Base-by-base conservation (phyloP, 768 basidiomycete genomes). In the Termitomyces eurrhizus region DNA sequence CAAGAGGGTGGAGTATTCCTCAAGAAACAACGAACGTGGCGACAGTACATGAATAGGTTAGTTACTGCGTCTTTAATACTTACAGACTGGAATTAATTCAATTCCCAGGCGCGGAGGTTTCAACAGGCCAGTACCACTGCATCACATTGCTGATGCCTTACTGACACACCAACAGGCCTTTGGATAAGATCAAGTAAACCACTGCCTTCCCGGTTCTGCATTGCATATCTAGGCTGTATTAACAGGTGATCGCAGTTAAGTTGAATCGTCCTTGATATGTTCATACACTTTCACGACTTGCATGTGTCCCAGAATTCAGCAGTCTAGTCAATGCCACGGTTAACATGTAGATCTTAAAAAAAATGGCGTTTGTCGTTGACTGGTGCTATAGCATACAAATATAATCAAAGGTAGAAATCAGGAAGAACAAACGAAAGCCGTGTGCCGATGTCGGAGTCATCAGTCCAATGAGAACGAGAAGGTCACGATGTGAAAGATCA, bases 31-130 rank as follows among this genome's bases (percentile, higher is more conserved):
- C 80, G 93, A 62, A 95, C 93, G 29, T 96, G 94, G 95, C 81
- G 94, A 64, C 96, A 98, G 74, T 99, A 99, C 73, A 99, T 99
- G 96, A 98, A 98, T 73, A 84, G 94, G 86, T 87, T 66, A 52
- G 80, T 62, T 45, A 39, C 36, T n/a, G 62, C n/a, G 13, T 26
- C 16, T 16, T 8, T 24, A 29, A 3, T 48, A 13, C 49, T 37
- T 63, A 42, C 8, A 48, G 61, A 56, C 48, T 63, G 24, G 4
- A n/a, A 50, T 14, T n/a, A 33, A 57, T 64, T 52, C 45, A 63
- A 59, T 65, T 13, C 11, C 62, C 64, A 89, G 91, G 55, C 88
- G 89, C 63, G 92, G 93, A 64, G 91, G 92, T 53, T 91, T 94
- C 78, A 91, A 93, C 77, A 85, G 90, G 86, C 87, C 77, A 65